Evolutionary conservation across 441 rosid species (phyloP), one percentile per base, ranked within the genome.

Genomic region (Gossypium trilobum): DNA sequence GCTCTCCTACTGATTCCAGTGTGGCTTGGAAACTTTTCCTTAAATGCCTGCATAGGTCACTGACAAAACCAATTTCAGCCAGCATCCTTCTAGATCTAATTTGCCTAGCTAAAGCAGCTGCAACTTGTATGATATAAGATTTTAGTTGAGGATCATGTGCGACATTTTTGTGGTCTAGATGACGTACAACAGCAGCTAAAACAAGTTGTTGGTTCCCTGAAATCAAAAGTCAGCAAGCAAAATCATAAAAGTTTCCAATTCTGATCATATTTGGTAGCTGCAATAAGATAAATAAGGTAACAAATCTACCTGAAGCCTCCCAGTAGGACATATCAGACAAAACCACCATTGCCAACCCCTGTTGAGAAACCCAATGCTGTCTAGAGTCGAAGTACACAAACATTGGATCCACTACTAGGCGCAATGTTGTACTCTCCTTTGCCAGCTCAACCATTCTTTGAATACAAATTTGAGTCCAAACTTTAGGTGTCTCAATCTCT

Each of bases 381-480:
- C 88, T 83, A 71, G 85, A 84, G 80, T 93, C 94, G n/a, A 95
- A 95, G 78, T 90, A 90, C 16, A 80, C 62, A 71, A 95, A 87
- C 87, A 90, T 85, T 33, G 97, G 97, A 77, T 95, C 99, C 81
- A 95, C 71, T 46, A 95, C 83, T 68, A 70, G 78, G 73, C 99
- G 92, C 83, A 91, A 82, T 55, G 97, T 89, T 73, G 91, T 83
- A 67, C 90, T 89, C 84, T 95, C 99, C 80, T 90, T 87, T 68
- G 94, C 95, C 72, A 95, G 77, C 75, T 95, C 98, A 81, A 87
- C 93, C 91, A 93, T 78, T 82, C 91, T 87, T 79, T 93, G 99
- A 67, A 95, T 80, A 79, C 99, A 93, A 73, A 95, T 89, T 81
- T 82, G 97, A 66, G 98, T 92, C 99, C 98, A 95, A 58, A 90